These are phyloP conservation scores for Barnettozyma hawaiiensis DNA, from an alignment of 1,139 yeast species.

Conservation along the genomic window DNA sequence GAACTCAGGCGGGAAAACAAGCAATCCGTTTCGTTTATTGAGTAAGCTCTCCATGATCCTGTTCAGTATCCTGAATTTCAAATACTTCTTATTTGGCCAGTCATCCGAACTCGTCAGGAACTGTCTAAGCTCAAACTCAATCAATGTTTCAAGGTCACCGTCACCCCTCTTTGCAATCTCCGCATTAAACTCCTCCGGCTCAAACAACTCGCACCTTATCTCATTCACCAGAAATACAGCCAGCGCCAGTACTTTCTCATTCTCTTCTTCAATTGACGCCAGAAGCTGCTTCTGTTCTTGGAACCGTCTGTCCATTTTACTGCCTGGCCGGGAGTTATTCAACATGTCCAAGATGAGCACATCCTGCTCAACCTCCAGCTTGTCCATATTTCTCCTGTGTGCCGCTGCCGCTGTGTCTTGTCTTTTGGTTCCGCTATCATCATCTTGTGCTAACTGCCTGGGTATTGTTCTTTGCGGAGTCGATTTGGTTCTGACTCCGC, in stretches of 20 bases:
- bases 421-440: neutral
- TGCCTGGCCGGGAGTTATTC: conserved; percentile 19
- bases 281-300: conserved; percentile 11
- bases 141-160: conserved; percentile 7
- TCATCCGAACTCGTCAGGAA: conserved; percentile 6
- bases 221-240: conserved; percentile 14
- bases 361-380: conserved; percentile 11
- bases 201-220: conserved; percentile 12
- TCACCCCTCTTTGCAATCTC: conserved; percentile 1
- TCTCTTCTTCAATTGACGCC: conserved; percentile 7
- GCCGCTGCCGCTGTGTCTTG: neutral
- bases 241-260: conserved; percentile 13
- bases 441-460: neutral
- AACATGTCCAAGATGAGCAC: conserved; percentile 15
- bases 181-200: conserved; percentile 12
- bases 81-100: conserved; percentile 9
- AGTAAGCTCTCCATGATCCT: conserved; percentile 12
- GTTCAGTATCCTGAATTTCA: conserved; percentile 14
- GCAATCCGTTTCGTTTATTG: conserved; percentile 7
- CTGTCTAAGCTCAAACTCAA: conserved; percentile 16
- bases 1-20: conserved; percentile 14
- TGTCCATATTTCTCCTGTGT: conserved; percentile 3
- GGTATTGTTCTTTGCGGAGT: neutral
- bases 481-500: neutral
- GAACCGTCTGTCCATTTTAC: conserved; percentile 18